Base-by-base conservation (phyloP, 2,329 filamentous ascomycete genomes). In the Xylaria digitata region DNA sequence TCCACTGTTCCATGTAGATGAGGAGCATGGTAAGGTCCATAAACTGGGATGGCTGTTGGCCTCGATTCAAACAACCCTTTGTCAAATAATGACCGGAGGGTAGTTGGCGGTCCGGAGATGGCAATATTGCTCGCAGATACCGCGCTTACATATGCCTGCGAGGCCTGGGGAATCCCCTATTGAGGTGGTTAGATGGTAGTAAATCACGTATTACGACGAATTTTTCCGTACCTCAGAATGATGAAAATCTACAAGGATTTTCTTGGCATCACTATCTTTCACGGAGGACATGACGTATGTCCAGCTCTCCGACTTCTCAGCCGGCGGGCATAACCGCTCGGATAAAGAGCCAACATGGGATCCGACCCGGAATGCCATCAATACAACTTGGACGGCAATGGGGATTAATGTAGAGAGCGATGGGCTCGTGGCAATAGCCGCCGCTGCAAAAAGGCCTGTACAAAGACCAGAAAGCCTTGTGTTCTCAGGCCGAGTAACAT, bases 391-490 rank as follows among this genome's bases (percentile, higher is more conserved):
- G 17, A 90, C 84, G 58, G 85, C 89, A 57, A 92, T 81, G 6
- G 85, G 85, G 23, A 91, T 81, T 42, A 92, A 80, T 53, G 87
- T 83, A 19, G 86, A 86, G 54, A 91, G 80, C 6, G 87, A 89
- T 66, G 85, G 85, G 37, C 89, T 85, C 23, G 86, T 88, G 13
- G 89, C 86, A 63, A 92, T 86, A 17, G 89, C 90, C 13, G 86
- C 82, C n/a, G 88, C 90, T n/a, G 90, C 89, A 72, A 92, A 86
- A 23, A 90, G 82, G 58, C 90, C 90, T 46, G 89, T 90, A 81
- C 90, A 92, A 49, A 92, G 84, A 65, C 89, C 90, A 32, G 91
- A 83, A 26, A 89, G 81, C 74, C 85, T 81, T 15, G 83, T 86
- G 79, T 87, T 77, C 74, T 82, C 74, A 76, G 83, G 76, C 73